A percentile compares a stretch with the other conserved stretches of the same genome.
These are phyloP conservation scores for Turnera subulata DNA, from an alignment of 345 rosid genomes.

Conservation along the genomic window DNA sequence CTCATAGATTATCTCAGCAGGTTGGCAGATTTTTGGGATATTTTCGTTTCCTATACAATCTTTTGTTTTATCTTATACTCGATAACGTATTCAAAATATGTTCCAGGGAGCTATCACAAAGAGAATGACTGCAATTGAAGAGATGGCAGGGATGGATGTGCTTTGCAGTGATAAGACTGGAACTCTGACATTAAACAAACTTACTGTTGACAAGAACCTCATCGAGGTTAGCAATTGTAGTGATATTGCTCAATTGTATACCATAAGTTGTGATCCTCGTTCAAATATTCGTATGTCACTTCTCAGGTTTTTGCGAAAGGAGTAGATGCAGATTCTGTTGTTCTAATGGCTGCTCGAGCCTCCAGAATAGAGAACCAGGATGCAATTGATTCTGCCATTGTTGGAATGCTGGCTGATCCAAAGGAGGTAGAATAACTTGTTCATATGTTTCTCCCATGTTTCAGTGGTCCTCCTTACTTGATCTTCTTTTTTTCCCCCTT, in stretches of 20 bases:
- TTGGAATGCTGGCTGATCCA: constrained; percentile 96
- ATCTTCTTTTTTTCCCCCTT: neutral
- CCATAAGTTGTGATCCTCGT: neutral
- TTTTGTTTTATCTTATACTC: neutral
- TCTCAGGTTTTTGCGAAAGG: constrained; percentile 86
- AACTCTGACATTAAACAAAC: constrained; percentile 91
- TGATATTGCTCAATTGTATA: constrained; percentile 5
- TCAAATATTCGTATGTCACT: constrained; percentile 18
- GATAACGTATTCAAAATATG: constrained; percentile 6
- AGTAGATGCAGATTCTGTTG: constrained; percentile 78
- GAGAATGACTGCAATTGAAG: constrained; percentile 99
- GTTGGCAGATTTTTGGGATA: constrained; percentile 31
- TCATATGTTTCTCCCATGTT: neutral
- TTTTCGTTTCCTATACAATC: constrained; percentile 6
- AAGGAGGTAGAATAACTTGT: constrained; percentile 59
- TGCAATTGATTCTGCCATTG: constrained; percentile 95
- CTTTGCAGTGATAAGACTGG: constrained; percentile 99
- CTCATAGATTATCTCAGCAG: constrained; percentile 95
- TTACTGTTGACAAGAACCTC: constrained; percentile 91
- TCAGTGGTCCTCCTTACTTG: neutral
- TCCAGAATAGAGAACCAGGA: constrained; percentile 93
- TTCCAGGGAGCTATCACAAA: constrained; percentile 96
- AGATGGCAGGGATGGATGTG: constrained; percentile 99
- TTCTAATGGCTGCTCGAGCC: constrained; percentile 96
- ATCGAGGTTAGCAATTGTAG: constrained; percentile 62